phyloP scores from a whole-genome alignment of 108 stramenopile genomes.

The Parmales sp. region DNA sequence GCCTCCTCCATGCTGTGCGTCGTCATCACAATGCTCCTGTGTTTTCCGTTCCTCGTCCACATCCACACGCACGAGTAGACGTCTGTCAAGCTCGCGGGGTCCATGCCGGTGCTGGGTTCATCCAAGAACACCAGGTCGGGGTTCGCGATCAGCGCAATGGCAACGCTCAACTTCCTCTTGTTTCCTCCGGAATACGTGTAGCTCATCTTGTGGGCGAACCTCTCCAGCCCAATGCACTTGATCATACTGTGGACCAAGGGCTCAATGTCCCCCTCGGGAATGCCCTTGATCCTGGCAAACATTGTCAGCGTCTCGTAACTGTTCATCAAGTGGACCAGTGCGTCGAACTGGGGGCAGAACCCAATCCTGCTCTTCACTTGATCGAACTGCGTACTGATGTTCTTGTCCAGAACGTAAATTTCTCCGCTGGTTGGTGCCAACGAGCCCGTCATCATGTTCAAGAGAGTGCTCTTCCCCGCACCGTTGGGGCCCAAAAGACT shows the following conservation, averaged over 20 bases:
- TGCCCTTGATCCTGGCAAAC: slow-evolving; percentile 16
- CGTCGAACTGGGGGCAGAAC: slow-evolving; percentile 22
- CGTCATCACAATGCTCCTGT: slow-evolving; percentile 55
- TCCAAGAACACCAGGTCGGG: slow-evolving; percentile 41
- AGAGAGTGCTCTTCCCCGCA: slow-evolving; percentile 28
- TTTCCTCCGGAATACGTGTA: slow-evolving; percentile 25
- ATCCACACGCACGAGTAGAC: slow-evolving; percentile 8
- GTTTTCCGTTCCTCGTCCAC: slow-evolving; percentile 3
- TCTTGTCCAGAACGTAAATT: slow-evolving; percentile 22
- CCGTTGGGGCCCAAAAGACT: slow-evolving; percentile 23
- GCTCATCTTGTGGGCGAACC: slow-evolving; percentile 25
- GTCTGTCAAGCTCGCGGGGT: slow-evolving; percentile 28
- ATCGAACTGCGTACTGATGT: slow-evolving; percentile 2
- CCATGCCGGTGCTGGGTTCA: slow-evolving; percentile 49
- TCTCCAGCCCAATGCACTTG: slow-evolving; percentile 22
- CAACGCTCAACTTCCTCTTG: slow-evolving; percentile 21
- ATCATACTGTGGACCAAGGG: slow-evolving; percentile 10
- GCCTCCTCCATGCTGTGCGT: slow-evolving; percentile 94
- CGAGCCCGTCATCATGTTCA: slow-evolving; percentile 25
- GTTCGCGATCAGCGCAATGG: slow-evolving; percentile 23
- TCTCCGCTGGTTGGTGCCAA: slow-evolving; percentile 33
- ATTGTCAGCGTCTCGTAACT: slow-evolving; percentile 15
- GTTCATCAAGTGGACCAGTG: slow-evolving; percentile 9
- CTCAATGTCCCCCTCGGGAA: slow-evolving; percentile 19
- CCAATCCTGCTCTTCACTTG: slow-evolving; percentile 8